Conservation (phyloP, 2,329 filamentous ascomycete genomes). For the Neodidymelliopsis sp. region DNA sequence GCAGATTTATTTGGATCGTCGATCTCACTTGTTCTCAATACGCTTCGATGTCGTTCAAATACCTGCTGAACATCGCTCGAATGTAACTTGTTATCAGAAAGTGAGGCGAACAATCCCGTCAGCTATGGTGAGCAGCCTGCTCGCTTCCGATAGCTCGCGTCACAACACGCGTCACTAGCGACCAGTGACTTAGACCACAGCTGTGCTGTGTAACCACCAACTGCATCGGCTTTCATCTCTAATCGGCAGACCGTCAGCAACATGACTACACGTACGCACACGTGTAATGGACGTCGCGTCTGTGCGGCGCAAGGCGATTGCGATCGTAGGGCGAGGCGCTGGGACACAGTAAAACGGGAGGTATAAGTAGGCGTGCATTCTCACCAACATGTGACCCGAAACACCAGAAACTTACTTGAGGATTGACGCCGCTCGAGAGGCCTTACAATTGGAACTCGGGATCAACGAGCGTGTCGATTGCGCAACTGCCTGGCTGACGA, state of each 20-base stretch:
- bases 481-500: constrained; percentile 9
- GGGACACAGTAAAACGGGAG: not conserved
- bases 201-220: constrained; percentile 3
- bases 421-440: not conserved
- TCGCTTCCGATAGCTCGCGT: not conserved
- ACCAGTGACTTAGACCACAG: constrained; percentile 2
- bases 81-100: too few species aligned
- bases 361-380: not conserved
- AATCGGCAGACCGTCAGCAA: not conserved
- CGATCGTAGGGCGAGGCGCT: not conserved
- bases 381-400: not conserved
- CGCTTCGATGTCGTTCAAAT: too few species aligned
- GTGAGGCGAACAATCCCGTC: constrained; percentile 28
- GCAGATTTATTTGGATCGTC: too few species aligned
- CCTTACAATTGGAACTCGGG: not conserved
- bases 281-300: not conserved
- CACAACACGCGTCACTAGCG: not conserved
- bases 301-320: not conserved
- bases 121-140: too few species aligned
- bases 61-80: too few species aligned
- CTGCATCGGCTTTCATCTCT: not conserved
- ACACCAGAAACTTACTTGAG: not conserved
- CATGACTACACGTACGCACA: not conserved
- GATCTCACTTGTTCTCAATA: too few species aligned
- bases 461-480: constrained; percentile 15